These are phyloP conservation scores for Linum tenue DNA, from an alignment of 345 rosid species.

Conservation along the genomic window DNA sequence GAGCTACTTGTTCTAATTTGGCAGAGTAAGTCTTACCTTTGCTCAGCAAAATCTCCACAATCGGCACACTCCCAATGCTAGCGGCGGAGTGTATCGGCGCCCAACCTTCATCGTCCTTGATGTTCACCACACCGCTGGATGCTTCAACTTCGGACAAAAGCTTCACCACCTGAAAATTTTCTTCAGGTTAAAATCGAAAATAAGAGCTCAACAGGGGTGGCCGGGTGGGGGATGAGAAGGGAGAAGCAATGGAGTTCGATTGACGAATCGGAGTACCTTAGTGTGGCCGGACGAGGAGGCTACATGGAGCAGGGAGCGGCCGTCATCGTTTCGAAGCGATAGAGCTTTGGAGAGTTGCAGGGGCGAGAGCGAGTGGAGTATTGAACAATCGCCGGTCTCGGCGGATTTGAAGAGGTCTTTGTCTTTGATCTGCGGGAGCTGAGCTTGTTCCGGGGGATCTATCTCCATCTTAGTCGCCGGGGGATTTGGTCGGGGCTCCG, in stretches of 20 bases:
- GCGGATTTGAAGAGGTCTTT: conserved; percentile 68
- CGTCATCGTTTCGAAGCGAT: conserved; percentile 60
- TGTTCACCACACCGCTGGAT: conserved; percentile 35
- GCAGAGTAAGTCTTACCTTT: conserved; percentile 28
- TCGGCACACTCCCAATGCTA: conserved; percentile 58
- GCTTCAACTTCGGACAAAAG: conserved; percentile 42
- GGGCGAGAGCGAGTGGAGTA: conserved; percentile 42
- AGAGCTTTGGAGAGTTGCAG: conserved; percentile 41
- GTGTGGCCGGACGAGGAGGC: conserved; percentile 48
- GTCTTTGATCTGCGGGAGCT: conserved; percentile 30
- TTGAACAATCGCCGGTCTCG: conserved; percentile 60
- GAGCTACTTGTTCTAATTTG: no score
- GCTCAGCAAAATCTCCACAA: conserved; percentile 45
- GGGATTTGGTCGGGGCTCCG: no score
- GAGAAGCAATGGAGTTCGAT: background rate
- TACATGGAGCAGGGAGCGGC: conserved; percentile 81
- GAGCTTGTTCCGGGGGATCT: conserved; percentile 22
- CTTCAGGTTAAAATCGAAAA: background rate
- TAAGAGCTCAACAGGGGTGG: no score
- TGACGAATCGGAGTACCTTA: conserved; percentile 26
- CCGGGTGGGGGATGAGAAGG: no score
- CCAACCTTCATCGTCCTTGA: conserved; percentile 91
- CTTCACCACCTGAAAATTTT: conserved; percentile 43
- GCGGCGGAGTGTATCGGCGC: conserved; percentile 78
- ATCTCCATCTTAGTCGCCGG: conserved; percentile 35